Conservation (phyloP, 108 stramenopile species). For the Skeletonema tropicum region DNA sequence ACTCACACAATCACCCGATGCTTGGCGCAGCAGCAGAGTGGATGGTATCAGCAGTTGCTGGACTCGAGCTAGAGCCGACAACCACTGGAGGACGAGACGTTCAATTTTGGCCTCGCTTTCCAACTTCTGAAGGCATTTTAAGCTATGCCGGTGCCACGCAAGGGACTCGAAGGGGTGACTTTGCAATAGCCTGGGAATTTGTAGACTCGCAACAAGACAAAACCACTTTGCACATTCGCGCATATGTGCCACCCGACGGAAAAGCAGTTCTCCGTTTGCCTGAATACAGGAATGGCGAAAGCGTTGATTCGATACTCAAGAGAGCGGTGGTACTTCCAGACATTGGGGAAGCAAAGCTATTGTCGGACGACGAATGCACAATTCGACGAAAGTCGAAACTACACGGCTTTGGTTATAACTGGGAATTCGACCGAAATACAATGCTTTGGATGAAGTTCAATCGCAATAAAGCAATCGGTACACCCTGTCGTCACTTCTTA, state of each 20-base stretch:
- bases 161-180: constrained; percentile 48
- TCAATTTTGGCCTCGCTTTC: constrained; percentile 49
- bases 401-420: constrained; percentile 44
- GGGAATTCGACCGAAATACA: constrained; percentile 27
- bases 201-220: constrained; percentile 14
- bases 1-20: constrained; percentile 64
- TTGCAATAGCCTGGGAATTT: constrained; percentile 47
- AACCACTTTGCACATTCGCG: constrained; percentile 24
- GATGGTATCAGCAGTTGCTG: constrained; percentile 55
- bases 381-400: constrained; percentile 30
- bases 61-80: constrained; percentile 38
- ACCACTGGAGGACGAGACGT: constrained; percentile 36
- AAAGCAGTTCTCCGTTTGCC: constrained; percentile 41
- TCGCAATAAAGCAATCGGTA: constrained; percentile 52
- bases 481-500: constrained; percentile 43
- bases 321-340: constrained; percentile 29
- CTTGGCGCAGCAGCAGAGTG: constrained; percentile 54
- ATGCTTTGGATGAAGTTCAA: constrained; percentile 22
- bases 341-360: constrained; percentile 21
- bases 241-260: constrained; percentile 47
- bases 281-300: constrained; percentile 46
- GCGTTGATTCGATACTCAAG: constrained; percentile 35
- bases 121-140: constrained; percentile 36
- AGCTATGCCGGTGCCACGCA: constrained; percentile 43
- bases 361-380: constrained; percentile 31